Percentiles rank a stretch among this genome's conserved stretches.
Evolutionary conservation across 2,329 filamentous ascomycete genomes (phyloP).

Genomic region (Colletotrichum eremochloae): DNA sequence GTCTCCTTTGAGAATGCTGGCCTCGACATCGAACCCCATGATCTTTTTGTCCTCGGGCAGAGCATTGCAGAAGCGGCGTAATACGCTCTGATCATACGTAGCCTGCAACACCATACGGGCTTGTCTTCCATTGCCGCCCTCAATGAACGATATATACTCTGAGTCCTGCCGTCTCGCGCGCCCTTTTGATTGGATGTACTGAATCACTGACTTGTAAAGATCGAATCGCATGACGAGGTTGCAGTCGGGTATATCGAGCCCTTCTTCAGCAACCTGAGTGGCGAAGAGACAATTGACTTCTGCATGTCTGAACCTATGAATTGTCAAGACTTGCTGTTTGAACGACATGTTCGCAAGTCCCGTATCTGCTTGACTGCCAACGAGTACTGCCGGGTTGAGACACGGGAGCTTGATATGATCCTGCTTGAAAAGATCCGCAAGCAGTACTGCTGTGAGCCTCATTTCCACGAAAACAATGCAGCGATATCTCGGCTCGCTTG

Average conservation of each 20-base stretch:
- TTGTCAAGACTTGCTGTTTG: constrained; percentile 78
- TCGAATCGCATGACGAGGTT: constrained; percentile 83
- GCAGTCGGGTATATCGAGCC: constrained; percentile 76
- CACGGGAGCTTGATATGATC: constrained; percentile 67
- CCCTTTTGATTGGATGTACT: constrained; percentile 94
- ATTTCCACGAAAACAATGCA: constrained; percentile 92
- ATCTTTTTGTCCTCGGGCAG: constrained; percentile 82
- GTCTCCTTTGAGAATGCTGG: constrained; percentile 67
- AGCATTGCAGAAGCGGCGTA: constrained; percentile 81
- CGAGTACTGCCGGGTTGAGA: constrained; percentile 73
- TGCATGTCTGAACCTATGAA: constrained; percentile 74
- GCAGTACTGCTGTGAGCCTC: constrained; percentile 80
- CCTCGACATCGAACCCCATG: constrained; percentile 68
- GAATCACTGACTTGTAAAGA: constrained; percentile 89
- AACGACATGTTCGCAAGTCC: constrained; percentile 66
- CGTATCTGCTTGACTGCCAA: constrained; percentile 30
- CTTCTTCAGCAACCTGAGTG: constrained; percentile 77
- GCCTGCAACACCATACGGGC: constrained; percentile 69
- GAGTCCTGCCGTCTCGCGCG: constrained; percentile 84
- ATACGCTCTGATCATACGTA: constrained; percentile 69
- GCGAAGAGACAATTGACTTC: constrained; percentile 74
- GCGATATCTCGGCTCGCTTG: constrained; percentile 66
- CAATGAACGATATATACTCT: constrained; percentile 87
- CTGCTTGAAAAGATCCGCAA: constrained; percentile 76
- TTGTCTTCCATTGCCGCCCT: constrained; percentile 76